These are phyloP conservation scores for Dothideomycetes sp. DNA, from an alignment of 2,329 filamentous ascomycete species.

Conservation along the genomic window DNA sequence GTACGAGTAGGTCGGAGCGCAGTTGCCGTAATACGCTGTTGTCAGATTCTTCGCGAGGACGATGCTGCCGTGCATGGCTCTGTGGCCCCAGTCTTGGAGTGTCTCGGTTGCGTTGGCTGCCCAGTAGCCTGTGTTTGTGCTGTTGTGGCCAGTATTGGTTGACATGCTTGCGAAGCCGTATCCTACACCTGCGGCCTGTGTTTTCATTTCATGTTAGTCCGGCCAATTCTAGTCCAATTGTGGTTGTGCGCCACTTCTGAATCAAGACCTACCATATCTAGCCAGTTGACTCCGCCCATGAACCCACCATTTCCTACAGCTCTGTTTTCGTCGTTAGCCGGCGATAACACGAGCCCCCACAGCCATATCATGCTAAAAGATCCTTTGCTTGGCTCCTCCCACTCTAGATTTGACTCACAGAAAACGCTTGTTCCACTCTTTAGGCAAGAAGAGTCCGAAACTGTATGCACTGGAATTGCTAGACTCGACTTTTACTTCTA, in stretches of 20 bases:
- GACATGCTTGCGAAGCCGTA: conserved; percentile 35
- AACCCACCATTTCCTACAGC: conserved; percentile 37
- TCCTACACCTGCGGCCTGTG: conserved; percentile 15
- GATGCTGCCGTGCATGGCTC: conserved; percentile 38
- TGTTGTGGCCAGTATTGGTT: conserved; percentile 36
- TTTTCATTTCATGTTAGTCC: too few relatives aligned
- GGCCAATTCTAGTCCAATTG: too few relatives aligned
- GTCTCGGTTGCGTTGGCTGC: conserved; percentile 25
- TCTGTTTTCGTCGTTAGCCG: not conserved
- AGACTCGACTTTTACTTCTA: conserved; percentile 20
- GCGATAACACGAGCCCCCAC: not conserved
- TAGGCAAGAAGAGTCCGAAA: conserved; percentile 22
- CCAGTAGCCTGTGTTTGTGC: conserved; percentile 25
- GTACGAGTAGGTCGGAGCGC: conserved; percentile 36
- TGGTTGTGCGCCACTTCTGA: too few relatives aligned
- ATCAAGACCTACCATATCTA: conserved; percentile 33
- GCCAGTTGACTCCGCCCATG: conserved; percentile 36
- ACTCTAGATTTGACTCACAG: conserved; percentile 8
- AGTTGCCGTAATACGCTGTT: conserved; percentile 36
- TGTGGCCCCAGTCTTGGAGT: conserved; percentile 27
- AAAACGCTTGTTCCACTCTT: conserved; percentile 22
- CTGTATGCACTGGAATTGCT: conserved; percentile 17
- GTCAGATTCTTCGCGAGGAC: conserved; percentile 37
- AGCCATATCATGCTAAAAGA: not conserved
- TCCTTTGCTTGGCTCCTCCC: not conserved